phyloP scores from a whole-genome alignment of 2,329 filamentous ascomycete genomes.

The Cercospora sesami region DNA sequence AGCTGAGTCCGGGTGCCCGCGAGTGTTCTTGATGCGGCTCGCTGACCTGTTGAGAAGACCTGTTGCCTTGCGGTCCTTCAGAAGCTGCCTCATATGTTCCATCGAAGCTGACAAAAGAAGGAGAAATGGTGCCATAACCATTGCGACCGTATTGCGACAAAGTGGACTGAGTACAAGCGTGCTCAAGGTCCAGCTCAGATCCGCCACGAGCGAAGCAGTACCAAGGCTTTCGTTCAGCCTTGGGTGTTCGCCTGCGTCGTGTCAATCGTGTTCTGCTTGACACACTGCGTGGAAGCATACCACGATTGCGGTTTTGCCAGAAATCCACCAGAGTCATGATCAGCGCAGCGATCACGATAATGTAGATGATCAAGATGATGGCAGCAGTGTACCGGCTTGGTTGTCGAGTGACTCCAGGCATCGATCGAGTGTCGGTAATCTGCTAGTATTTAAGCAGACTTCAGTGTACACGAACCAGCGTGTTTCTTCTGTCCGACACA shows the following conservation, averaged over 20 bases:
- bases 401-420: background rate
- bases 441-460: background rate
- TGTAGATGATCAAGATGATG: constrained; percentile 5
- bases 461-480: constrained; percentile 1
- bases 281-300: background rate
- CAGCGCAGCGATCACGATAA: constrained; percentile 14
- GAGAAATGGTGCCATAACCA: constrained; percentile 8
- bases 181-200: constrained; percentile 13
- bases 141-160: background rate
- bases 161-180: background rate
- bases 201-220: constrained; percentile 9
- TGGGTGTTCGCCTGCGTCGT: background rate
- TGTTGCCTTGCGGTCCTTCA: background rate
- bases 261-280: constrained; percentile 10
- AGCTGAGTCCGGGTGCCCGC: background rate
- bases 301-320: constrained; percentile 1
- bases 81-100: constrained; percentile 7
- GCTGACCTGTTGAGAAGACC: background rate
- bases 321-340: constrained; percentile 7
- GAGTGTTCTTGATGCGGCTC: background rate
- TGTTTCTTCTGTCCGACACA: background rate
- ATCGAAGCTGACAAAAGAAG: constrained; percentile 13
- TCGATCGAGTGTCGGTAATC: background rate
- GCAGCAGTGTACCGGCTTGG: background rate
- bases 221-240: background rate